Evolutionary conservation across 306 rosid genomes (phyloP).

Genomic region (Fragaria iinumae): DNA sequence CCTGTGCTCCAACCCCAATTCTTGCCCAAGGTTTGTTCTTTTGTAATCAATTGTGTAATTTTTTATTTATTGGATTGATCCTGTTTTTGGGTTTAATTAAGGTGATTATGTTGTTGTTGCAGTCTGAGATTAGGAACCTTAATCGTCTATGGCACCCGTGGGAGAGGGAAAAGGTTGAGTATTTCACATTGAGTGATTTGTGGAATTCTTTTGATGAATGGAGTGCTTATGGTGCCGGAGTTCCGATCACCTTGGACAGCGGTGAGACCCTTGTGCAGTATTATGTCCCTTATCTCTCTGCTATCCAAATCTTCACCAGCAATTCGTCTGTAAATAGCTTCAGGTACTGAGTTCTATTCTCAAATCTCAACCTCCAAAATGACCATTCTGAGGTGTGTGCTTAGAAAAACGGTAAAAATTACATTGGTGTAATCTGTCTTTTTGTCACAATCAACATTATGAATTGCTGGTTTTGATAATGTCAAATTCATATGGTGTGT

Average conservation of each 20-base stretch:
- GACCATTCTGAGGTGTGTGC: not conserved
- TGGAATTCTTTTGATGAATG: constrained; percentile 87
- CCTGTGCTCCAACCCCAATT: constrained; percentile 69
- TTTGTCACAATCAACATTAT: not conserved
- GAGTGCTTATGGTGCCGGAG: constrained; percentile 98
- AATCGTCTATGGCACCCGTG: constrained; percentile 89
- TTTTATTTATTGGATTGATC: constrained; percentile 1
- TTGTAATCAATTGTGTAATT: not conserved
- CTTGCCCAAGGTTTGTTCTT: constrained; percentile 61
- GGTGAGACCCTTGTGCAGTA: constrained; percentile 87
- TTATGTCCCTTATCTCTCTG: constrained; percentile 97
- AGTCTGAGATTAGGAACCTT: constrained; percentile 77
- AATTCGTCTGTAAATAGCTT: constrained; percentile 41
- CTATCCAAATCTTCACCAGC: constrained; percentile 86
- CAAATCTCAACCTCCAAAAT: not conserved
- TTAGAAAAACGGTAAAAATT: not conserved
- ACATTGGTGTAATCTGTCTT: not conserved
- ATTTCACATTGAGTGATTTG: constrained; percentile 72
- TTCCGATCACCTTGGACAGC: constrained; percentile 56
- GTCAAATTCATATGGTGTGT: not conserved
- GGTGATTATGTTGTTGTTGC: not conserved
- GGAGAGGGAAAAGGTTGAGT: constrained; percentile 84
- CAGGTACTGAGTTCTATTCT: constrained; percentile 42
- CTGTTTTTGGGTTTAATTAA: not conserved
- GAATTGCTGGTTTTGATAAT: constrained; percentile 9